Evolutionary conservation across 768 basidiomycete genomes (phyloP), one percentile per base, ranked within the genome.

Genomic region (Amyloporia xantha): DNA sequence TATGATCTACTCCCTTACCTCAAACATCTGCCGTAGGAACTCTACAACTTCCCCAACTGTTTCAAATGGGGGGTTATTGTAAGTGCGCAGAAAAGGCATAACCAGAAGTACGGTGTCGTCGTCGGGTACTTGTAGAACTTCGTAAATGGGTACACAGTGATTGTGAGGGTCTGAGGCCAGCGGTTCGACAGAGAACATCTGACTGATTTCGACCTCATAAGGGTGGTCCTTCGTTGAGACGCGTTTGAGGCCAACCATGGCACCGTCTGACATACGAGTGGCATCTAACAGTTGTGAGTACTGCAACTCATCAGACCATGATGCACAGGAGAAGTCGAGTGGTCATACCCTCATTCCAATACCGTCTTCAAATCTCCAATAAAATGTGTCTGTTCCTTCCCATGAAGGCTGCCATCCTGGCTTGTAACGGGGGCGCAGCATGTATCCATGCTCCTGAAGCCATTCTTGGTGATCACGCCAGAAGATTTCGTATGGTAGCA

Each of bases 11-110:
- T 10, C 15, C 7, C 23, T 12, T 21, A 66, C 71, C 59, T 71
- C 66, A 21, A 72, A 59, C 1, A 69, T 26, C 41, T 71, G 68
- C 0, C 55, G 41, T 23, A 69, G 54, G 35, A 61, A 70, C 5
- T 63, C 65, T 0, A 71, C 41, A 1, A 58, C 62, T 53, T 73
- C 71, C 0, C 71, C 69, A 5, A 70, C 46, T 0, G 68, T 70
- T 25, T 61, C 50, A 30, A 73, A 66, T 0, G 37, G 55, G 0
- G 69, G 70, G 12, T 64, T 50, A 27, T 64, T 39, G 48, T 50
- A 63, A 3, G 12, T 24, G 1, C 63, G 56, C 15, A 70, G 38
- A 11, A 65, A 46, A 1, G 72, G 71, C 56, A 68, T 63, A 4
- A 71, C 70, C 15, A 73, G 50, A 3, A 64, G 20, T n/a, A 15